Evolutionary conservation across 208 protist genomes (phyloP).

Genomic region (Leishmania tropica): DNA sequence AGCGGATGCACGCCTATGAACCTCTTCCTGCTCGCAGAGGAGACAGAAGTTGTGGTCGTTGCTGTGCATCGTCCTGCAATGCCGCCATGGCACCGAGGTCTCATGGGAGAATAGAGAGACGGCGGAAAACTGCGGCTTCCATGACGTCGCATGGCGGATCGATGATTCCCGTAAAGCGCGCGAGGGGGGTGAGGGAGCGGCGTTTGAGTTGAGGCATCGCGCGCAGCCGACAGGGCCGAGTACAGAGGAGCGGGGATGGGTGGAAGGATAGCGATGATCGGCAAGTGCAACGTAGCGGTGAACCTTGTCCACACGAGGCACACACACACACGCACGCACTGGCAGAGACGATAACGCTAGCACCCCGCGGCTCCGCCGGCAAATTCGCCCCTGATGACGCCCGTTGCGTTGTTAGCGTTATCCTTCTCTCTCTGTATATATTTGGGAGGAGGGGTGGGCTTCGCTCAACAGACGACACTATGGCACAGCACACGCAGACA

Average conservation of each 20-base stretch:
- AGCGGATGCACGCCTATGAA: not conserved
- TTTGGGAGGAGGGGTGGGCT: not conserved
- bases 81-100: not conserved
- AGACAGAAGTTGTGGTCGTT: not conserved
- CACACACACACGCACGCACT: not conserved
- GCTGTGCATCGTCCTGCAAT: not conserved
- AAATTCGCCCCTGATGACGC: not conserved
- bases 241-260: not conserved
- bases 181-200: not conserved
- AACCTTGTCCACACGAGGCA: not conserved
- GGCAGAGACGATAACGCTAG: not conserved
- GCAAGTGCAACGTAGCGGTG: not conserved
- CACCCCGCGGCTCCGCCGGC: not conserved
- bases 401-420: not conserved
- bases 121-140: too few relatives aligned
- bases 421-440: not conserved
- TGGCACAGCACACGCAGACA: not conserved
- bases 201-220: not conserved
- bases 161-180: not conserved
- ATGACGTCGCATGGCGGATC: not conserved
- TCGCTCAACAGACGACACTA: not conserved
- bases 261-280: not conserved
- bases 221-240: not conserved
- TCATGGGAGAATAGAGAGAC: not conserved
- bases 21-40: not conserved